Evolutionary conservation across 768 basidiomycete genomes (phyloP), one percentile per base, ranked within the genome.

Genomic region (Lentinula sp.): DNA sequence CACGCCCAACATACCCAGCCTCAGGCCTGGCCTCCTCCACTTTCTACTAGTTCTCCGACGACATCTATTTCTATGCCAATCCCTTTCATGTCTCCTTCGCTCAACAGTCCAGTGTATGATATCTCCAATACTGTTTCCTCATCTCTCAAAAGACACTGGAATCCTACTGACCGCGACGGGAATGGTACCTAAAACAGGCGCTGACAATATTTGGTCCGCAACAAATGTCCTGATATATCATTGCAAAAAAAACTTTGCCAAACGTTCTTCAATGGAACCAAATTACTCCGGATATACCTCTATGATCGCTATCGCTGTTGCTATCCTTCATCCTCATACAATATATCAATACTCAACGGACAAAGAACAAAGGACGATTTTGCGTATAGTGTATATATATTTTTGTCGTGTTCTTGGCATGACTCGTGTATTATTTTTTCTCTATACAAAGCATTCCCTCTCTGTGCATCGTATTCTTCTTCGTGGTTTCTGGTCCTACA

Each of bases 21-120:
- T 41, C 53, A 54, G 35, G 37, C 53, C 5, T 37, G 37, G 55
- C 41, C 55, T 33, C 35, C 32, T n/a, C 36, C 53, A 4, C 23
- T 41, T 7, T 36, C 37, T 12, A 36, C 8, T 33, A 6, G 6
- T 37, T 28, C 49, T 0, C 3, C 51, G 4, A 15, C 51, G 51
- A 52, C 51, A n/a, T 18, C 55, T n/a, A 41, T 60, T 16, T 52
- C 59, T 10, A 52, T 52, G 36, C 59, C 28, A 8, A 60, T 60
- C 50, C 50, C 48, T 20, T 60, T 20, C 39, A 36, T 52, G 35
- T 41, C 48, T 20, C 59, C 59, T 16, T 5, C 33, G 32, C n/a
- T 12, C n/a, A 23, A 13, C 15, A 16, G 28, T n/a, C 2, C 23
- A 6, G 43, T 10, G 20, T 41, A 58, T 35, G 2, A 58, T 58